Evolutionary conservation across 805 yeast species (phyloP), one percentile per base, ranked within the genome.

Genomic region (Wickerhamiella sorbophila): DNA sequence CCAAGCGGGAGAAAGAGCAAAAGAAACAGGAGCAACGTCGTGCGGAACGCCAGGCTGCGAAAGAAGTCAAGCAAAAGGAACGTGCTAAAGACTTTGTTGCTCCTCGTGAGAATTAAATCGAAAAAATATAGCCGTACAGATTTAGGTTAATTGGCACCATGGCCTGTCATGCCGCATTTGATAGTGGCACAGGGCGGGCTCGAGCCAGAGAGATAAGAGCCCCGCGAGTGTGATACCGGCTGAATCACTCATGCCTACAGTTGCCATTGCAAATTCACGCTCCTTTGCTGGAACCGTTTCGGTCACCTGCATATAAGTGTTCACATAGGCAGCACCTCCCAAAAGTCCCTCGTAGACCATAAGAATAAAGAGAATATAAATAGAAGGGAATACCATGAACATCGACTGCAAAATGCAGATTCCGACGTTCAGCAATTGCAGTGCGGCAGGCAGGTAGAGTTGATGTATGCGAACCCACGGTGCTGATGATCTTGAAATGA

Each of bases 241-340:
- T 1, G 87, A 77, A 54, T 84, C 94, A 44, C 93, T 79, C 44
- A 84, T 72, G 0, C 91, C 81, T 1, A 81, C 88, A 4, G 87
- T 72, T 3, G 94, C 94, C 65, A 85, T 67, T 0, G 86, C 75
- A 59, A 85, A 79, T 61, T 83, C 87, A 46, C 88, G 65, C 52
- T 79, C 71, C 12, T 63, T 46, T 40, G 66, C 44, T 0, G 66
- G 56, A 1, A 70, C 63, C 0, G 71, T 62, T 45, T 84, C 93
- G 31, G 79, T 70, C 1, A 87, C 87, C 14, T 74, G 65, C 67
- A 80, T 65, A 54, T 83, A 88, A 0, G 96, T 87, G 56, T 88
- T 87, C 41, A 85, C 91, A 56, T 88, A 88, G 15, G 88, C 75
- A 2, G 81, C 72, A 1, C 98, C 97, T 1, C 97, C 98, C 9